Evolutionary conservation across 2,329 filamentous ascomycete species (phyloP).

Genomic region (Plenodomus biglobosus): DNA sequence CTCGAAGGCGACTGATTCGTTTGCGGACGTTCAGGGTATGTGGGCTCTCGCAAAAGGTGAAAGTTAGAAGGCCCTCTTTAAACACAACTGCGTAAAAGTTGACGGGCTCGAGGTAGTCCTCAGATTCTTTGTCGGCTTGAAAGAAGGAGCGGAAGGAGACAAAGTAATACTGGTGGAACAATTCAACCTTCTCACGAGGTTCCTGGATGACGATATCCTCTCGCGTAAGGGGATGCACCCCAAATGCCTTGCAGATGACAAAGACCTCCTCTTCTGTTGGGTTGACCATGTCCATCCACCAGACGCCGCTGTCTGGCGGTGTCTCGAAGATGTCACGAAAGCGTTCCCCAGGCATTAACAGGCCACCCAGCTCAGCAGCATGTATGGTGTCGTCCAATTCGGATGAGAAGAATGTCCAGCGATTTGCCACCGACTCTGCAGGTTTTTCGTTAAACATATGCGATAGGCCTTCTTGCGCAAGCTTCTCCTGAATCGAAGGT

Average conservation of each 20-base stretch:
- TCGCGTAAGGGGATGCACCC: slow-evolving; percentile 90
- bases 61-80: slow-evolving; percentile 90
- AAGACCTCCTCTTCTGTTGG: slow-evolving; percentile 86
- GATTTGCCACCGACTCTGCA: slow-evolving; percentile 62
- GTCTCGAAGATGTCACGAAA: slow-evolving; percentile 84
- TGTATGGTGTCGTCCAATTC: slow-evolving; percentile 93
- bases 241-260: slow-evolving; percentile 89
- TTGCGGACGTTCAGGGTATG: slow-evolving; percentile 88
- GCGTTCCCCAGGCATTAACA: slow-evolving; percentile 85
- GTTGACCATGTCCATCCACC: slow-evolving; percentile 95
- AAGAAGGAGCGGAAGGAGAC: slow-evolving; percentile 95
- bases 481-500: slow-evolving; percentile 49
- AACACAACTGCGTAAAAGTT: slow-evolving; percentile 98
- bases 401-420: slow-evolving; percentile 97
- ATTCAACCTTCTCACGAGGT: slow-evolving; percentile 95
- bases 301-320: slow-evolving; percentile 76
- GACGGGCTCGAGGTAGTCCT: slow-evolving; percentile 87
- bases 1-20: slow-evolving; percentile 87
- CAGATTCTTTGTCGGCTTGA: slow-evolving; percentile 74
- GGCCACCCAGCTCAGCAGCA: slow-evolving; percentile 81
- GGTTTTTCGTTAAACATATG: slow-evolving; percentile 39
- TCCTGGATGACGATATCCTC: slow-evolving; percentile 97
- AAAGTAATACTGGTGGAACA: slow-evolving; percentile 98
- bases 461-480: slow-evolving; percentile 41
- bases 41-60: slow-evolving; percentile 85